These are phyloP conservation scores for Seiridium cupressi DNA, from an alignment of 2,329 filamentous ascomycete genomes.

Conservation along the genomic window DNA sequence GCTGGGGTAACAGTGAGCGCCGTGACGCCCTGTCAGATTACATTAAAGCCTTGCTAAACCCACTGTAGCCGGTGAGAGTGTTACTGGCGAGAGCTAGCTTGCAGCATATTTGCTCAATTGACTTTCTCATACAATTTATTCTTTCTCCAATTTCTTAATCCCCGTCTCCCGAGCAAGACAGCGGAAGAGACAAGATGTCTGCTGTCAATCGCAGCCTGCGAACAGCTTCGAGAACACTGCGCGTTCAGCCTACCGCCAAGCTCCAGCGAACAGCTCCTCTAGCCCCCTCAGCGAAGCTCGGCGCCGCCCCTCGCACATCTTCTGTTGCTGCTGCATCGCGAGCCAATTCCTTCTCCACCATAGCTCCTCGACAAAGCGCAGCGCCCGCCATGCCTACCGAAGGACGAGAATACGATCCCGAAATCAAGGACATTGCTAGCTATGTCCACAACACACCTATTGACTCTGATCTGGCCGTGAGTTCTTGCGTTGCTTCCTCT, in stretches of 20 bases:
- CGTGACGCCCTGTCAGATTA: too few relatives aligned
- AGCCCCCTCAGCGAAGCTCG: conserved; percentile 25
- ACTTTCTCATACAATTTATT: neutral
- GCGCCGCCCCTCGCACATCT: conserved; percentile 17
- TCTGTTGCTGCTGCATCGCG: conserved; percentile 30
- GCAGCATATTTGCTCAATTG: neutral
- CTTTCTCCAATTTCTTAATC: neutral
- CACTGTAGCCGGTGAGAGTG: neutral
- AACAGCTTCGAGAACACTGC: conserved; percentile 53
- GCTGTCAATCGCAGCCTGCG: conserved; percentile 53
- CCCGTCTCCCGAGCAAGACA: neutral
- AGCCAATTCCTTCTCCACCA: conserved; percentile 47
- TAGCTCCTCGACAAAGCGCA: conserved; percentile 43
- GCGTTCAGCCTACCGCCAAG: conserved; percentile 35
- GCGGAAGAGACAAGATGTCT: conserved; percentile 41
- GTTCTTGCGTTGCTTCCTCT: conserved; percentile 30
- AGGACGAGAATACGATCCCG: conserved; percentile 74
- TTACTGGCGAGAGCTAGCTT: neutral
- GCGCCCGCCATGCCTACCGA: conserved; percentile 50
- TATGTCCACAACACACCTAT: conserved; percentile 94
- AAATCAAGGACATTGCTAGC: conserved; percentile 91
- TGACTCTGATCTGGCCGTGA: conserved; percentile 87
- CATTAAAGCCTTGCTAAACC: conserved; percentile 1
- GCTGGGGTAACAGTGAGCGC: neutral
- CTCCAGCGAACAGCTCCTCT: conserved; percentile 33